phyloP scores from a whole-genome alignment of 2,329 filamentous ascomycete species.

The Cladosporium sphaerospermum region DNA sequence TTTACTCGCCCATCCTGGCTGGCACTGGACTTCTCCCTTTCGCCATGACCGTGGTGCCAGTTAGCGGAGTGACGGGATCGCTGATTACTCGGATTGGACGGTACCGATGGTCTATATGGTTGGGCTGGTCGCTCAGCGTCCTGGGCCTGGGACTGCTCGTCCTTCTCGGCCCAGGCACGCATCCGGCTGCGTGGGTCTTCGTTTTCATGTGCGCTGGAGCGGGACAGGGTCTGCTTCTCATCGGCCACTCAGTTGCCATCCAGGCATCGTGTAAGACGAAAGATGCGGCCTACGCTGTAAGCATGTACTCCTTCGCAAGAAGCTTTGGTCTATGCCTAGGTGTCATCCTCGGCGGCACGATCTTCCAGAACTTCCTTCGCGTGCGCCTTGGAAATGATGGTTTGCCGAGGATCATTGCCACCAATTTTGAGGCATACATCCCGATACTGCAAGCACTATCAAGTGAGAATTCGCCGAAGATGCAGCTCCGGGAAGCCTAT shows the following conservation, averaged over 20 bases:
- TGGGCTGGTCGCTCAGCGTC: slow-evolving; percentile 29
- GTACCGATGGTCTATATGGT: slow-evolving; percentile 24
- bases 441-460: slow-evolving; percentile 15
- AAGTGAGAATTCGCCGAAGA: slow-evolving; percentile 9
- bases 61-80: slow-evolving; percentile 22
- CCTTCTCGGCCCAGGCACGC: slow-evolving; percentile 34
- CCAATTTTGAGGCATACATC: slow-evolving; percentile 20
- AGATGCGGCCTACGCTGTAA: slow-evolving; percentile 35
- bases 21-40: slow-evolving; percentile 37
- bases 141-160: slow-evolving; percentile 39
- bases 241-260: slow-evolving; percentile 39
- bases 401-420: slow-evolving; percentile 15
- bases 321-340: slow-evolving; percentile 45
- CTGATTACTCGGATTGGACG: slow-evolving; percentile 27
- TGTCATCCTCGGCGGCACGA: slow-evolving; percentile 37
- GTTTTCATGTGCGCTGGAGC: slow-evolving; percentile 38
- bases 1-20: slow-evolving; percentile 32
- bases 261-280: slow-evolving; percentile 29
- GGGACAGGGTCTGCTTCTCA: slow-evolving; percentile 40
- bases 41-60: slow-evolving; percentile 22
- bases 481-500: slow-evolving; percentile 14
- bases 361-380: slow-evolving; percentile 34
- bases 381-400: slow-evolving; percentile 10
- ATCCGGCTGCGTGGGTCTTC: slow-evolving; percentile 36
- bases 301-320: slow-evolving; percentile 42